Conservation (phyloP, 2,329 filamentous ascomycete genomes). For the Microsporum audouinii region DNA sequence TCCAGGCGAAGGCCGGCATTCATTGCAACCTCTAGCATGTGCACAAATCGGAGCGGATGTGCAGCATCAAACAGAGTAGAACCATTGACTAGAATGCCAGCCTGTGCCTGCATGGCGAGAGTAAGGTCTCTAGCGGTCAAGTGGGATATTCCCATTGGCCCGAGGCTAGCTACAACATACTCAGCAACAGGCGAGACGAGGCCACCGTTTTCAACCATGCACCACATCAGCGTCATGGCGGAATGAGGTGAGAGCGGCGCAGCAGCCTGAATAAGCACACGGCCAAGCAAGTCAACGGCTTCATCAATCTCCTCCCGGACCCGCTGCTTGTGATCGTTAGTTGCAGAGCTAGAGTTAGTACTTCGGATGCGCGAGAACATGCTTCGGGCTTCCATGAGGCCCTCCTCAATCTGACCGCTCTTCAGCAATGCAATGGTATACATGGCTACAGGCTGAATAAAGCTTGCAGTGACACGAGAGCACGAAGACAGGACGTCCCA, state of each 20-base stretch:
- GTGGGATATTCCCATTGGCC: slow-evolving; percentile 47
- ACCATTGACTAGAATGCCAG: slow-evolving; percentile 33
- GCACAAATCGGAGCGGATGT: slow-evolving; percentile 49
- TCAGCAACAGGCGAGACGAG: slow-evolving; percentile 49
- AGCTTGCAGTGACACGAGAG: slow-evolving; percentile 48
- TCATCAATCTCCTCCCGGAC: slow-evolving; percentile 75
- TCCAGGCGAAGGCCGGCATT: slow-evolving; percentile 44
- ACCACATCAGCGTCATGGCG: slow-evolving; percentile 49
- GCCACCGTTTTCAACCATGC: slow-evolving; percentile 55
- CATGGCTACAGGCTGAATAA: slow-evolving; percentile 84
- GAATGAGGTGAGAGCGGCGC: slow-evolving; percentile 43
- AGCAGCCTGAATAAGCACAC: slow-evolving; percentile 44
- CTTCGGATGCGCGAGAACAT: slow-evolving; percentile 80
- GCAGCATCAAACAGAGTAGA: slow-evolving; percentile 42
- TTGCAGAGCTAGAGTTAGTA: slow-evolving; percentile 32
- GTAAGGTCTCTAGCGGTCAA: slow-evolving; percentile 43
- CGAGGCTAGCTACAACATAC: slow-evolving; percentile 49
- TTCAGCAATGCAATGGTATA: slow-evolving; percentile 79
- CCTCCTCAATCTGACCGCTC: slow-evolving; percentile 73
- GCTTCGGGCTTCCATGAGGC: slow-evolving; percentile 62
- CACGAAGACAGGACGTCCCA: slow-evolving; percentile 60
- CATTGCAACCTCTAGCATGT: slow-evolving; percentile 49
- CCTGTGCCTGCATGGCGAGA: slow-evolving; percentile 51
- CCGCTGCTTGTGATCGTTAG: slow-evolving; percentile 41
- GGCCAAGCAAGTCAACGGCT: slow-evolving; percentile 58